Evolutionary conservation across 345 rosid genomes (phyloP), one percentile per base, ranked within the genome.

Genomic region (Citrus hindsii): DNA sequence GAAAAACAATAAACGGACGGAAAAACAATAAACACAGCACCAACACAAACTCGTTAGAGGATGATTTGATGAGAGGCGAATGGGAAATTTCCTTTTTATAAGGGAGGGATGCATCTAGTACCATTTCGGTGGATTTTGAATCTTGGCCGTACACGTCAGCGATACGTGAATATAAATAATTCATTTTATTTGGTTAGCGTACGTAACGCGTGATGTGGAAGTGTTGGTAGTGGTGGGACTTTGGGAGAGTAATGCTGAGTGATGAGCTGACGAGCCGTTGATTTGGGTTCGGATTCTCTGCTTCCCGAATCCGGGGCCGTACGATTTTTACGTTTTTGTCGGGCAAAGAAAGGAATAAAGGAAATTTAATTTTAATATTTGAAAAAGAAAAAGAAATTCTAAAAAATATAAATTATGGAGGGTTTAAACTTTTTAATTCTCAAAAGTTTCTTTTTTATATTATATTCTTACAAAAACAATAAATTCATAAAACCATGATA

Each of bases 111-210:
- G 87, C 83, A 87, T 93, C 88, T 78, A 82, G 66, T n/a, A 68
- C 58, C 35, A 35, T 16, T 13, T 46, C 14, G 67, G 21, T 19
- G n/a, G 21, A 46, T 53, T 40, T 82, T 82, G 62, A 86, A 93
- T 95, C 97, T 81, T 46, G 75, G 13, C 91, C 98, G 91, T 88
- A 84, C 98, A 92, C 95, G 95, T 95, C 93, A 89, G 70, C 88
- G 69, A 90, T 90, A 90, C 85, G 65, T 60, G 38, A 67, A n/a
- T 18, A 0, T 12, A 18, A n/a, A 32, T 24, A 5, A 12, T 46
- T 46, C 7, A 85, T 84, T 40, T 75, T 79, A 10, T 33, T 67
- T 79, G 18, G 51, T 74, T 73, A 73, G 81, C 74, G 74, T 3
- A 65, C 56, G 53, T 61, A 67, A 77, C 78, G 82, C 73, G 76